Evolutionary conservation across 331 rosid genomes (phyloP), one percentile per base, ranked within the genome.

Genomic region (Phaseolus coccineus): DNA sequence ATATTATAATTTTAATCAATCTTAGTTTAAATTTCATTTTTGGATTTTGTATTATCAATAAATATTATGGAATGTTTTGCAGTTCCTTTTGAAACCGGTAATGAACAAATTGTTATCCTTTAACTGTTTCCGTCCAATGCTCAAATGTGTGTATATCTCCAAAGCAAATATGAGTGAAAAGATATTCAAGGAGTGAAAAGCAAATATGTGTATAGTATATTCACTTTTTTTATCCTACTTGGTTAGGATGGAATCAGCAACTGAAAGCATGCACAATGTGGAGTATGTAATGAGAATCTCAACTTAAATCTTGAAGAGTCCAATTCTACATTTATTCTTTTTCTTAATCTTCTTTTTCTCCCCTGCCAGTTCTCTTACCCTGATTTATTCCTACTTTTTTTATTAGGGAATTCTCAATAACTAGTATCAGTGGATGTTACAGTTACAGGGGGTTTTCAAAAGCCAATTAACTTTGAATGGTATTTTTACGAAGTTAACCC

Each of bases 371-470:
- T 64, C 33, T 58, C 77, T 72, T 42, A 76, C 69, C 71, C 68
- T 58, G 50, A 78, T 77, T 46, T 33, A 28, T 76, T 77, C 37
- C 67, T 56, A 46, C 25, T 19, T 72, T 62, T 13, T 9, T 64
- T 78, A 64, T 71, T 8, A 96, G 98, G 93, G 99, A 96, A 84
- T 96, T 96, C 85, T 96, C 99, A 22, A 90, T 96, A 73, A 88
- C 97, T 24, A 86, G 78, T 74, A 72, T 96, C 89, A 96, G 94
- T 28, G 99, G 98, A 82, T 85, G 97, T 79, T 96, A 91, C 73
- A 88, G 99, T 19, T 19, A 19, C 22, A 19, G 85, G 88, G 85
- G 80, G 97, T 79, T 91, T 93, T 65, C 96, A 93, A 84, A 93
- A 86, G 70, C 98, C 98, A 37, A 56, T 83, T 61, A 83, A 93